Base-by-base conservation (phyloP, 164 flowering plant species). In the Liquidambar formosana region DNA sequence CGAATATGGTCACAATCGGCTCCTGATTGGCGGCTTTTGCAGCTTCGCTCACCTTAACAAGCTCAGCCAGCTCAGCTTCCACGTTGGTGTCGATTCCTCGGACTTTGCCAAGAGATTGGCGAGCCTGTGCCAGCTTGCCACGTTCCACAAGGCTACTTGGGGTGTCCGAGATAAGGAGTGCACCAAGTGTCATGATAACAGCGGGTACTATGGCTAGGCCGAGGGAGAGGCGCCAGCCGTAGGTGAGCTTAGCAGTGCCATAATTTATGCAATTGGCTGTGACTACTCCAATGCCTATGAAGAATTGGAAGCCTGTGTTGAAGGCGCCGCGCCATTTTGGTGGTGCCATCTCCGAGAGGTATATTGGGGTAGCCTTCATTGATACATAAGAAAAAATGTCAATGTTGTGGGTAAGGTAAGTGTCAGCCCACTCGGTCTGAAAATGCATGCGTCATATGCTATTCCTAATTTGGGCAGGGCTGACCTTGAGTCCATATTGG, bases 211-310 rank as follows among this genome's bases (percentile, higher is more conserved):
- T 70, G 10, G 91, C 91, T 0, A 87, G 83, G 64, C 93, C 91
- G 3, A 90, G 85, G 15, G 91, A 84, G 57, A 86, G 75, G 11
- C 93, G 84, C 96, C 93, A 88, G 27, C 94, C 96, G 77, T 82
- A 78, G 64, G 65, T 69, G 59, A 70, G 70, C 66, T 71, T 78
- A 6, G 89, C 72, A 8, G 82, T 73, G 62, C 66, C 77, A 48
- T 47, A 90, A 77, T 88, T 90, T 46, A 88, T 62, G 75, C 82
- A 74, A 38, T 78, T 87, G 73, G 96, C 77, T 0, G 58, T 66
- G 0, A 88, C 78, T 14, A 87, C 88, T 0, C 96, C 96, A 0
- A 83, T 57, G 69, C 85, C 85, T 8, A 87, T 65, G 78, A 81
- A 83, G 69, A 90, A 77, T 60, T 83, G 84, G 78, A 87, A 88